Evolutionary conservation across 495 filamentous ascomycete species (phyloP), one percentile per base, ranked within the genome.

Genomic region (Podospora didyma): DNA sequence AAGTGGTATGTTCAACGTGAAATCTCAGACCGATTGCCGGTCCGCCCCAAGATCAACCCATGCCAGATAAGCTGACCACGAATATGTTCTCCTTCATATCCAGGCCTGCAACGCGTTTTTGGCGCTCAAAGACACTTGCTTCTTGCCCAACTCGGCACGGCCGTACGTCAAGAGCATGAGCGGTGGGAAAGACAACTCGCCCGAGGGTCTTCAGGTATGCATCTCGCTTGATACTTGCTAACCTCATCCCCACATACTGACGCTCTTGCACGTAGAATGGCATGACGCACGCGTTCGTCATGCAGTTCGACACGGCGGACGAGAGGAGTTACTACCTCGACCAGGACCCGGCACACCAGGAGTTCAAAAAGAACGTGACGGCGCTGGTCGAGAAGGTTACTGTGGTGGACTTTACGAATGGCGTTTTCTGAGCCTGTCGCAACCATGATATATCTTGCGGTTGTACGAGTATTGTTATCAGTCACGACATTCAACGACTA

Each of bases 151-250:
- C 10, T 69, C 74, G 7, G 62, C 79, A 17, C 63, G 75, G 42
- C 76, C 75, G 0, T 89, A 88, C 59, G 76, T 89, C 54, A 75
- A 75, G 49, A 69, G 77, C 1, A 63, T 74, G 9, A 76, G 72
- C 0, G 86, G 84, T 2, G 86, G 86, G 0, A 69, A 64, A 39
- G 81, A 90, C 55, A 86, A 84, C 62, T 88, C 82, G 21, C 66
- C 71, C 0, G 87, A 88, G 65, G 84, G 81, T 7, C 66, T 75
- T 21, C 82, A 86, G 69, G 86, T 88, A 16, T 21, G 46, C 37
- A 20, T 9, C 34, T 47, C 4, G n/a, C n/a, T n/a, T n/a, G n/a
- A n/a, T 24, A 16, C 51, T 46, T 37, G 6, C 4, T 28, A 12
- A 28, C 28, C 19, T 0, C 17, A 9, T 51, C 19, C 34, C n/a